phyloP scores from a whole-genome alignment of 73 alveolate genomes.

The Tetrahymena thermophila region DNA sequence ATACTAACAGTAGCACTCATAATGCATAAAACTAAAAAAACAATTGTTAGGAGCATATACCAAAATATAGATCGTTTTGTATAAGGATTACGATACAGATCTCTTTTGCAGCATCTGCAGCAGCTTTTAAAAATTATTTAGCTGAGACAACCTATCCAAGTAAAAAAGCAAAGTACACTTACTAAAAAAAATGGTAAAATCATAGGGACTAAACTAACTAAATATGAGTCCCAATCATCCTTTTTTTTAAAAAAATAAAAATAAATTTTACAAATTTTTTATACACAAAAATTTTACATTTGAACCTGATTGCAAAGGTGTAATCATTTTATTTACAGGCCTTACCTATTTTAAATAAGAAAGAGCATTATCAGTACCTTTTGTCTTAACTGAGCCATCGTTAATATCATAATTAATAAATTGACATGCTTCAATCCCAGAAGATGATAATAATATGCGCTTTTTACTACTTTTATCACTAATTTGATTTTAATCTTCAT shows the following conservation, averaged over 20 bases:
- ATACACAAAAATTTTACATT: neutral
- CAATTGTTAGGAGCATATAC: neutral
- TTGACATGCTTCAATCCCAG: neutral
- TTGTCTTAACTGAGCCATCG: neutral
- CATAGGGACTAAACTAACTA: neutral
- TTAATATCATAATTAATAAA: neutral
- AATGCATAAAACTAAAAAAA: neutral
- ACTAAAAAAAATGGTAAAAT: neutral
- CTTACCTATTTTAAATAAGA: neutral
- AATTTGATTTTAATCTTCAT: no score
- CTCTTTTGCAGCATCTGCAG: neutral
- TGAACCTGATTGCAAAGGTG: neutral
- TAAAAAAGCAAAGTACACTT: neutral
- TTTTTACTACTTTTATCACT: neutral
- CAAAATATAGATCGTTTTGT: neutral
- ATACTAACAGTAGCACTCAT: neutral
- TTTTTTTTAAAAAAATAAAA: neutral
- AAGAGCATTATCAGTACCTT: neutral
- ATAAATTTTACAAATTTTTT: neutral
- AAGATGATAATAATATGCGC: neutral
- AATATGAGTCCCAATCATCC: neutral
- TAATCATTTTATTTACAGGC: neutral
- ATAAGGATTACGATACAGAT: neutral
- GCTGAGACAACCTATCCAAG: neutral
- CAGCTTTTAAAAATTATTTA: neutral